A percentile compares a stretch with the other conserved stretches of the same genome.
phyloP scores from a whole-genome alignment of 1,139 yeast genomes.

The Suhomyces guaymorum region DNA sequence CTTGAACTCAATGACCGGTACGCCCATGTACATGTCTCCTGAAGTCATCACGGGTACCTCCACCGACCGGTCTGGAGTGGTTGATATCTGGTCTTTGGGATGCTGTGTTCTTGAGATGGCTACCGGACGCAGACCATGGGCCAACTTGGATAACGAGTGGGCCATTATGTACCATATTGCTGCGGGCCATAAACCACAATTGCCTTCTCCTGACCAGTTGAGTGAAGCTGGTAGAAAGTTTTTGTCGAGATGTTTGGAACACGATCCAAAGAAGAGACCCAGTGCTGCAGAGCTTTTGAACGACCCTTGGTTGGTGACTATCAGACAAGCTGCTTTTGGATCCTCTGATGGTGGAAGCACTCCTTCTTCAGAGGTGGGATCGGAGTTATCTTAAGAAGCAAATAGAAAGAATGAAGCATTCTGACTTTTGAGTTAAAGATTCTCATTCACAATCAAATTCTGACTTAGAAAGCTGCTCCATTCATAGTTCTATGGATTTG shows the following conservation, averaged over 20 bases:
- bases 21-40: constrained; percentile 99
- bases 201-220: constrained; percentile 78
- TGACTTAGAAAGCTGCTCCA: no score
- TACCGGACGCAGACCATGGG: constrained; percentile 84
- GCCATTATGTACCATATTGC: constrained; percentile 98
- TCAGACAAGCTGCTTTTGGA: constrained; percentile 70
- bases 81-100: constrained; percentile 84
- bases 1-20: constrained; percentile 74
- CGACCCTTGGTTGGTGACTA: constrained; percentile 88
- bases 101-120: constrained; percentile 84
- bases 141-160: constrained; percentile 94
- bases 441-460: no score
- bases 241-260: constrained; percentile 73
- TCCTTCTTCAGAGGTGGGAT: constrained; percentile 39
- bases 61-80: constrained; percentile 67
- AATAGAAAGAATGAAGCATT: no score
- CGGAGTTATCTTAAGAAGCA: no score
- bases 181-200: constrained; percentile 87
- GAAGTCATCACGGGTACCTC: constrained; percentile 85
- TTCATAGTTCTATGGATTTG: no score
- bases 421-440: no score
- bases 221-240: constrained; percentile 73
- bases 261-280: constrained; percentile 75
- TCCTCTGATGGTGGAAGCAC: constrained; percentile 39
- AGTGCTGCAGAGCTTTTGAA: constrained; percentile 80